These are phyloP conservation scores for Rhizophora mangle DNA, from an alignment of 345 rosid genomes.

Conservation along the genomic window DNA sequence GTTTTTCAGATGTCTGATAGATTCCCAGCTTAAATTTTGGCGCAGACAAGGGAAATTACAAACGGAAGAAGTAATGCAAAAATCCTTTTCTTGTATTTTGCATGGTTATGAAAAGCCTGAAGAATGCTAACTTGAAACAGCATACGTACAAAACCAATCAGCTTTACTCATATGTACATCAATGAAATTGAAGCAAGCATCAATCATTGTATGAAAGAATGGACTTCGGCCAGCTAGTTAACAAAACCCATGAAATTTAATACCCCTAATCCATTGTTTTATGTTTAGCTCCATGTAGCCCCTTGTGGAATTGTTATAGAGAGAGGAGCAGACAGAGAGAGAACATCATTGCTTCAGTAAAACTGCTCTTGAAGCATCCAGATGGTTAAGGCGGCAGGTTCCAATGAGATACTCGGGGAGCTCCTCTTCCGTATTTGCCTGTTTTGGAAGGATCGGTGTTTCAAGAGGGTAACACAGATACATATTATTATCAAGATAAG, in stretches of 20 bases:
- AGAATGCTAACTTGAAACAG: neutral
- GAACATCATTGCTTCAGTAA: conserved; percentile 34
- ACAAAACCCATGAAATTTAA: too few species aligned
- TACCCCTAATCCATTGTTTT: too few species aligned
- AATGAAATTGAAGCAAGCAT: neutral
- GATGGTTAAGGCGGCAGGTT: conserved; percentile 81
- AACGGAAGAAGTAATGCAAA: too few species aligned
- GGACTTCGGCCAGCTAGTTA: neutral
- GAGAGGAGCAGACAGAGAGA: neutral
- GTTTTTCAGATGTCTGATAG: too few species aligned
- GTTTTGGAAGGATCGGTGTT: conserved; percentile 10
- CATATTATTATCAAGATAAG: too few species aligned
- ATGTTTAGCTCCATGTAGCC: too few species aligned
- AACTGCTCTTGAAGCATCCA: conserved; percentile 69
- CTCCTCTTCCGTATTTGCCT: conserved; percentile 89
- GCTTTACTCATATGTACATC: neutral
- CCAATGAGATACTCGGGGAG: conserved; percentile 91
- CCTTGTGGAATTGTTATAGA: neutral
- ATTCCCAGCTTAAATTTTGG: too few species aligned
- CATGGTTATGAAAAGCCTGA: neutral
- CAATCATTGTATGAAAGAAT: neutral
- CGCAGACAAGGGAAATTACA: too few species aligned
- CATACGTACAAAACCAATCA: neutral
- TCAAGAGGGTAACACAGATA: neutral
- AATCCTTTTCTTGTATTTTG: neutral